Conservation (phyloP, 2,329 filamentous ascomycete species). For the Macrophomina pseudophaseolina region DNA sequence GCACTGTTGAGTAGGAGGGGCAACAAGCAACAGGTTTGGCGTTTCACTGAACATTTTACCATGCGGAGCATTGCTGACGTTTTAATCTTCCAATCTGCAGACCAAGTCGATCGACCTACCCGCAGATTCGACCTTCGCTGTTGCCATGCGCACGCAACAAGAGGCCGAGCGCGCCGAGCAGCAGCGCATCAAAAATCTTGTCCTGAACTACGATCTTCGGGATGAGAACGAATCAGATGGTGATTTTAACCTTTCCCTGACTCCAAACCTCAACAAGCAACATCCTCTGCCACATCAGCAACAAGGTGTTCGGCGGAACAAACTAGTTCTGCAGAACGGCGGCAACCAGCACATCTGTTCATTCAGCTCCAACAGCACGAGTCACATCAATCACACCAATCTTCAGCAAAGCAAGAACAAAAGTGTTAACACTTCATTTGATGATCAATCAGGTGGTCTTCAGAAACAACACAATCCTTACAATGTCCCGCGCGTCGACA, state of each 20-base stretch:
- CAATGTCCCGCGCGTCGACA: constrained; percentile 57
- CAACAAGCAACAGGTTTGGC: constrained; percentile 83
- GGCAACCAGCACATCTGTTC: not conserved
- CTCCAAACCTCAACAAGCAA: constrained; percentile 32
- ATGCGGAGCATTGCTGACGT: constrained; percentile 17
- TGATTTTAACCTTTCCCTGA: constrained; percentile 54
- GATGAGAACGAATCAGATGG: constrained; percentile 77
- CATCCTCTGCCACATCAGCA: constrained; percentile 47
- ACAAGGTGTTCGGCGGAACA: constrained; percentile 28
- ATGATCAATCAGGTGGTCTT: constrained; percentile 38
- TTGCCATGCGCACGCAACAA: constrained; percentile 95
- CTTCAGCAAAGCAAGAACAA: constrained; percentile 48
- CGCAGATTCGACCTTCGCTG: constrained; percentile 89
- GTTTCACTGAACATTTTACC: constrained; percentile 44
- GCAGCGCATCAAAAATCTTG: constrained; percentile 96
- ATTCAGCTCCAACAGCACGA: not conserved
- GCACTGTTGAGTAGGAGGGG: constrained; percentile 94
- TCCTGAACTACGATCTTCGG: constrained; percentile 93
- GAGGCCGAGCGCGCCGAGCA: constrained; percentile 95
- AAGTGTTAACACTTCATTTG: constrained; percentile 35
- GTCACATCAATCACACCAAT: not conserved
- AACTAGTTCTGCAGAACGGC: not conserved
- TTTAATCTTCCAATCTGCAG: constrained; percentile 50
- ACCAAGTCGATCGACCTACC: constrained; percentile 89
- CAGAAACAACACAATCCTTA: constrained; percentile 50